A percentile compares a stretch with the other conserved stretches of the same genome.
Conservation (phyloP, 345 rosid species). For the Cardamine occulta region DNA sequence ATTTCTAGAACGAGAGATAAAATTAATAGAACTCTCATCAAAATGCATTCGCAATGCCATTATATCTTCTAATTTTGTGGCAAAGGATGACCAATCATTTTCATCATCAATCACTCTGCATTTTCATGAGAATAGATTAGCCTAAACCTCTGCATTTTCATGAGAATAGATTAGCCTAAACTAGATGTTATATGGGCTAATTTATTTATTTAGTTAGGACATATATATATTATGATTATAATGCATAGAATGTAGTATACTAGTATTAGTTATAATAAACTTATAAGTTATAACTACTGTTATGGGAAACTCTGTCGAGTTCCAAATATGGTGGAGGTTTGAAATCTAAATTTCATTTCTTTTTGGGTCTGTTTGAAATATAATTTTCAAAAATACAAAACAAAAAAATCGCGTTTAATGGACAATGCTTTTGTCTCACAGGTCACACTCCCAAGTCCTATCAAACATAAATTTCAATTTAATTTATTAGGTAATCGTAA, state of each 20-base stretch:
- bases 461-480: slow-evolving; percentile 26
- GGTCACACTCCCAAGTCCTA: slow-evolving; percentile 6
- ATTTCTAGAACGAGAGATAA: too few relatives aligned
- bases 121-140: too few relatives aligned
- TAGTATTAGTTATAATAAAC: too few relatives aligned
- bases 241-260: background rate
- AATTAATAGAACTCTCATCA: too few relatives aligned
- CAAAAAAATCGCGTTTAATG: background rate
- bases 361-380: background rate
- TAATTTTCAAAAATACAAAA: background rate
- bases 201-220: background rate
- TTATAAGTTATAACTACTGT: background rate
- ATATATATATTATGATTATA: background rate
- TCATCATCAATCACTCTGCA: too few relatives aligned
- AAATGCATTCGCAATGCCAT: too few relatives aligned
- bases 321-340: slow-evolving; percentile 24
- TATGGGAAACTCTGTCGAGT: background rate
- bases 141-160: background rate
- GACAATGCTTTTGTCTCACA: background rate
- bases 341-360: background rate
- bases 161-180: background rate
- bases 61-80: too few relatives aligned
- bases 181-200: background rate
- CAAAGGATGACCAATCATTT: too few relatives aligned
- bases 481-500: slow-evolving; percentile 14